Evolutionary conservation across 2,329 filamentous ascomycete species (phyloP).

Genomic region (Pestalotiopsis sp.): DNA sequence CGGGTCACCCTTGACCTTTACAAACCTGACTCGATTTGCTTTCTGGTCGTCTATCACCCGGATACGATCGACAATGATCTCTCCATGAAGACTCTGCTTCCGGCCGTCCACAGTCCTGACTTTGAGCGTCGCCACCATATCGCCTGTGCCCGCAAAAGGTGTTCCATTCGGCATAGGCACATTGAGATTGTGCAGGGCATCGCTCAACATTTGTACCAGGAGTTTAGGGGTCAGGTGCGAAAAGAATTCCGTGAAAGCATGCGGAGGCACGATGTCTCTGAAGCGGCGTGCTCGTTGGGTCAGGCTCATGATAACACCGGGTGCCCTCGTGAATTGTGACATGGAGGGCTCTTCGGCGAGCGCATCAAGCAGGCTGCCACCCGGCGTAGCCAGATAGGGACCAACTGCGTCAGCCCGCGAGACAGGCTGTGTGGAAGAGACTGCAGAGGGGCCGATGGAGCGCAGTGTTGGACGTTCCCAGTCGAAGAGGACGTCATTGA

Average conservation of each 20-base stretch:
- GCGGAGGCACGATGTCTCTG: conserved; percentile 84
- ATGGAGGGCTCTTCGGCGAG: conserved; percentile 85
- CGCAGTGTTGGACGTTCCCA: conserved; percentile 77
- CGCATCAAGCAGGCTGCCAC: conserved; percentile 50
- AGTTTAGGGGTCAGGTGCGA: conserved; percentile 74
- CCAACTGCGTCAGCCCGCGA: conserved; percentile 34
- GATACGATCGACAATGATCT: conserved; percentile 71
- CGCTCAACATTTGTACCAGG: conserved; percentile 76
- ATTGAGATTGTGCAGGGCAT: conserved; percentile 82
- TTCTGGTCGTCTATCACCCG: conserved; percentile 56
- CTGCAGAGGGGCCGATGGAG: conserved; percentile 42
- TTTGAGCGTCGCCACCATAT: conserved; percentile 64
- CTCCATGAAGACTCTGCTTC: conserved; percentile 71
- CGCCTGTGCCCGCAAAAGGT: conserved; percentile 46
- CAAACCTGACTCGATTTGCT: conserved; percentile 82
- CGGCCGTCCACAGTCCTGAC: conserved; percentile 74
- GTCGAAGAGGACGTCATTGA: conserved; percentile 76
- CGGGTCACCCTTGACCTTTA: conserved; percentile 94
- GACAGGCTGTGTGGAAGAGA: conserved; percentile 52
- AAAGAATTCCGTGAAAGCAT: conserved; percentile 89
- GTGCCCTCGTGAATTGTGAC: conserved; percentile 80
- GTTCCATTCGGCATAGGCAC: conserved; percentile 64
- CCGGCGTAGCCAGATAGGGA: conserved; percentile 35
- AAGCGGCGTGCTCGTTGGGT: conserved; percentile 90
- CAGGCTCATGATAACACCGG: conserved; percentile 76